Evolutionary conservation across 305 asterid genomes (phyloP).

Genomic region (Lippia alba): DNA sequence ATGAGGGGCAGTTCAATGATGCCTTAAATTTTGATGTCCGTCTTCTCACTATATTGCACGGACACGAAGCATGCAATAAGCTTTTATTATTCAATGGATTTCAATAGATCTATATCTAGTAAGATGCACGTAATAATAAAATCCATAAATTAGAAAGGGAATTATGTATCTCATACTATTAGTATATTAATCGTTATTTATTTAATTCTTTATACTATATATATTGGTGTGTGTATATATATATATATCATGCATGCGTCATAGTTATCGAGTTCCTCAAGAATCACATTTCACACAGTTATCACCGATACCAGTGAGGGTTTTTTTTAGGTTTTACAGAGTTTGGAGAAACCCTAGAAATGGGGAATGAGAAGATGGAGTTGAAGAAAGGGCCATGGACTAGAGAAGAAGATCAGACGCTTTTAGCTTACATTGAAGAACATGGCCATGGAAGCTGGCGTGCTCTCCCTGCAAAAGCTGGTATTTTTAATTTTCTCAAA

Average conservation of each 20-base stretch:
- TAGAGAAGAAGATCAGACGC: constrained; percentile 49
- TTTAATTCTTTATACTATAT: neutral
- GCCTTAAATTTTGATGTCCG: neutral
- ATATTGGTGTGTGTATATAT: no score
- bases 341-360: constrained; percentile 12
- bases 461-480: constrained; percentile 53
- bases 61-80: constrained; percentile 25
- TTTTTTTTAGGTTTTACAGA: neutral
- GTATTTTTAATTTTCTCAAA: constrained; percentile 8
- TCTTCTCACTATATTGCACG: neutral
- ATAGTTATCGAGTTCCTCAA: neutral
- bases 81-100: constrained; percentile 6
- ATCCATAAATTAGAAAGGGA: no score
- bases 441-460: constrained; percentile 66
- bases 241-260: neutral
- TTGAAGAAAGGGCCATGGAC: constrained; percentile 61
- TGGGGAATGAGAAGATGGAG: constrained; percentile 44
- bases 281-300: neutral
- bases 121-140: constrained; percentile 15
- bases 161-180: no score
- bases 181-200: neutral
- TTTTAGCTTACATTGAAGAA: constrained; percentile 44
- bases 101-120: neutral
- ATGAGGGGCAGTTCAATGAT: constrained; percentile 27
- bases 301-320: neutral